Conservation (phyloP, 345 rosid genomes). For the Sapria himalayana region DNA sequence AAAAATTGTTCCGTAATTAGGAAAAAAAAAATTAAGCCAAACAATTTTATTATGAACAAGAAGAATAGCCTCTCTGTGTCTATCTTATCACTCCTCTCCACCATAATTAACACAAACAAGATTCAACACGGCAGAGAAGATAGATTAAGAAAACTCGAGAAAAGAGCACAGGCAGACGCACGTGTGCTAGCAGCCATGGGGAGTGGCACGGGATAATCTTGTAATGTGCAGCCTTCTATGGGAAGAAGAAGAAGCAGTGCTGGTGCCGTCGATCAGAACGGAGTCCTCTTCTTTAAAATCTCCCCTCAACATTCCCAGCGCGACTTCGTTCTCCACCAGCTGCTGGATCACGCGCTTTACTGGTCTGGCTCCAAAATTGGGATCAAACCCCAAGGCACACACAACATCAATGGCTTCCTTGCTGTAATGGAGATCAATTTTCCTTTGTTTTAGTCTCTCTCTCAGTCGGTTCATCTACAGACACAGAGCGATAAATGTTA, state of each 20-base stretch:
- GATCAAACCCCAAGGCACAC: not conserved
- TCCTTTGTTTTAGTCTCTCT: not conserved
- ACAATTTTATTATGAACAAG: no score
- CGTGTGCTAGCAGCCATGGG: no score
- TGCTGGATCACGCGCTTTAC: constrained; percentile 1
- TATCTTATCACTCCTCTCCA: no score
- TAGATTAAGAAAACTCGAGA: no score
- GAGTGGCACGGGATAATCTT: no score
- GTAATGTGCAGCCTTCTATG: not conserved
- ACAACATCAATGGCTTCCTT: constrained; percentile 1
- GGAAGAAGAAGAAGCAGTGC: not conserved
- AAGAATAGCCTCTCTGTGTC: no score
- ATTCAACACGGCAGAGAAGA: no score
- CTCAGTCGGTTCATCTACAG: constrained; percentile 2
- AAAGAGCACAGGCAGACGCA: no score
- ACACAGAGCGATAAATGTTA: no score
- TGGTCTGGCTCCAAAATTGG: constrained; percentile 1
- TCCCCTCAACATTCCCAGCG: not conserved
- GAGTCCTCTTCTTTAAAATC: constrained; percentile 1
- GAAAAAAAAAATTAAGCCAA: no score
- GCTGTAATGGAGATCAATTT: not conserved
- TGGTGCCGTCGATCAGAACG: not conserved
- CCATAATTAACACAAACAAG: no score
- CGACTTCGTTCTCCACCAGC: constrained; percentile 1
- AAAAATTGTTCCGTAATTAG: no score